These are phyloP conservation scores for Vigna hirtella DNA, from an alignment of 306 rosid genomes.

Conservation along the genomic window DNA sequence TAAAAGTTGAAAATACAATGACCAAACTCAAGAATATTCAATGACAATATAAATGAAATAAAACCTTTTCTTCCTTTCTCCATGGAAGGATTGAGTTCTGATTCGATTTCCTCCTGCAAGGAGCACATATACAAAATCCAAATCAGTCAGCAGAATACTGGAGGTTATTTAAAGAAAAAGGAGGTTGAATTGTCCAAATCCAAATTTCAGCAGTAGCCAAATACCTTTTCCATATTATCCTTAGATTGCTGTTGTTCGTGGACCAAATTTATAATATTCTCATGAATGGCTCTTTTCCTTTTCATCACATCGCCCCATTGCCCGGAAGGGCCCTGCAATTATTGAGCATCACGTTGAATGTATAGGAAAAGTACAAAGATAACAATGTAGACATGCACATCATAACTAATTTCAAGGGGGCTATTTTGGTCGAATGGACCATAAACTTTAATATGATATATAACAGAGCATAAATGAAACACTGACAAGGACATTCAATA, in stretches of 20 bases:
- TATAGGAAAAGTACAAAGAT: conserved; percentile 28
- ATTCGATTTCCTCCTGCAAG: conserved; percentile 65
- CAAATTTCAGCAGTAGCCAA: conserved; percentile 27
- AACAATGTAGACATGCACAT: conserved; percentile 23
- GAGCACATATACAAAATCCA: conserved; percentile 9
- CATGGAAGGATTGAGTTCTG: conserved; percentile 50
- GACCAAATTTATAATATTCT: conserved; percentile 69
- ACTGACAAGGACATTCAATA: neutral
- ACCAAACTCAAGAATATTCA: conserved; percentile 1
- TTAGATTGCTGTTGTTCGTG: conserved; percentile 63
- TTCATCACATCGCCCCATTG: conserved; percentile 96
- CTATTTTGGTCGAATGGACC: neutral
- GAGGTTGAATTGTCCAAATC: conserved; percentile 23
- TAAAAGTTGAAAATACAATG: conserved; percentile 27
- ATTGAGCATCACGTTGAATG: conserved; percentile 39
- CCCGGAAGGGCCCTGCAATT: conserved; percentile 71
- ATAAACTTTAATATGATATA: conserved; percentile 24
- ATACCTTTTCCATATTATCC: conserved; percentile 61
- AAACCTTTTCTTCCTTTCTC: conserved; percentile 72
- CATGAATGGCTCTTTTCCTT: conserved; percentile 90
- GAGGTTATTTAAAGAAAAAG: neutral
- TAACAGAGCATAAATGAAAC: conserved; percentile 27
- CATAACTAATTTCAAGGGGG: conserved; percentile 17
- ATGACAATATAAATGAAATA: conserved; percentile 21
- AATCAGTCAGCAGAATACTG: neutral